Percentiles rank a stretch among this genome's conserved stretches.
Evolutionary conservation across 208 protist species (phyloP).

Genomic region (Crithidia mellificae): DNA sequence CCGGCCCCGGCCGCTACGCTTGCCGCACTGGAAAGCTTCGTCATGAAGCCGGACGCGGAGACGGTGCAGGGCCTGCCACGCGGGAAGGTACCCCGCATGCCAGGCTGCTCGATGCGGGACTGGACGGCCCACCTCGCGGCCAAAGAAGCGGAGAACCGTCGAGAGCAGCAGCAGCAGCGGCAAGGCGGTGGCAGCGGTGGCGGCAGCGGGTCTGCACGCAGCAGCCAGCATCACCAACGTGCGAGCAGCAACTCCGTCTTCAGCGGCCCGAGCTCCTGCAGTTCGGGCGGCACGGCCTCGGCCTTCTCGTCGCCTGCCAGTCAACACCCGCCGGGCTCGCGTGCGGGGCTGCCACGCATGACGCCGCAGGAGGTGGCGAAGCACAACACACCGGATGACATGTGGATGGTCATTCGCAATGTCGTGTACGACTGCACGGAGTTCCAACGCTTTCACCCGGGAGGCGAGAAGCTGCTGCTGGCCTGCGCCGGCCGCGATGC

Average conservation of each 20-base stretch:
- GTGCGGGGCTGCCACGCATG: conserved; percentile 35
- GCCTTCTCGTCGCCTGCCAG: conserved; percentile 7
- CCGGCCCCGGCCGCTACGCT: background rate
- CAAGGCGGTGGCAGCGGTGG: background rate
- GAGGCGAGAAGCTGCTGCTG: conserved; percentile 56
- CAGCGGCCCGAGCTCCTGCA: conserved; percentile 11
- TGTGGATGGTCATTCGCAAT: conserved; percentile 76
- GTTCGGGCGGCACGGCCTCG: background rate
- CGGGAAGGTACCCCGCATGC: conserved; percentile 31
- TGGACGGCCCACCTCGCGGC: conserved; percentile 35
- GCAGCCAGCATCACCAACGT: conserved; percentile 6
- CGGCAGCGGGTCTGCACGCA: conserved; percentile 2
- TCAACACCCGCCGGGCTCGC: conserved; percentile 3
- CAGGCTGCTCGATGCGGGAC: conserved; percentile 46
- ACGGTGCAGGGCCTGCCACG: conserved; percentile 21
- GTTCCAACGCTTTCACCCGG: conserved; percentile 77
- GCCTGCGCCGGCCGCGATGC: conserved; percentile 67
- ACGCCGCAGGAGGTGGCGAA: conserved; percentile 46
- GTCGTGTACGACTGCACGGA: conserved; percentile 81
- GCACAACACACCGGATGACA: conserved; percentile 61
- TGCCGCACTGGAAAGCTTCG: conserved; percentile 5
- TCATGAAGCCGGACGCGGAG: conserved; percentile 30
- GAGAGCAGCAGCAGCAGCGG: conserved; percentile 18
- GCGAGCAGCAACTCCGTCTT: background rate
- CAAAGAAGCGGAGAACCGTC: conserved; percentile 17